Conservation (phyloP, 305 asterid genomes). For the Fraxinus platypoda region DNA sequence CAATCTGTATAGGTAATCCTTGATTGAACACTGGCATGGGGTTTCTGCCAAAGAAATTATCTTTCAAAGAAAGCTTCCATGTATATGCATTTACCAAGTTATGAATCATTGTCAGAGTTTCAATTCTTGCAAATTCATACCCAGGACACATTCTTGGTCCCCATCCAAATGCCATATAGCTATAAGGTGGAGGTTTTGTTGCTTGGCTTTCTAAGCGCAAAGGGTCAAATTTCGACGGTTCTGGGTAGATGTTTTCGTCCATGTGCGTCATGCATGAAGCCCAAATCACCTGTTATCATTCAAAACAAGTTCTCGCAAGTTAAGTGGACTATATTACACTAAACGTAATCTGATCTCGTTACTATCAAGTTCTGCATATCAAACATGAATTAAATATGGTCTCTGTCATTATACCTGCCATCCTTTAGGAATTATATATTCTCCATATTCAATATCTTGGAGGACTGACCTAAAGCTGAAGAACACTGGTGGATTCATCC, state of each 20-base stretch:
- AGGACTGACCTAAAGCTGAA: slow-evolving; percentile 15
- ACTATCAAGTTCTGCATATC: neutral
- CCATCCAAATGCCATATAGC: slow-evolving; percentile 38
- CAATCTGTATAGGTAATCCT: slow-evolving; percentile 24
- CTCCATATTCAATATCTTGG: slow-evolving; percentile 26
- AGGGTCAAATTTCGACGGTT: slow-evolving; percentile 28
- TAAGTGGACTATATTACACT: neutral
- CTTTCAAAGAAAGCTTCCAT: slow-evolving; percentile 25
- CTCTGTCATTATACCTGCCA: slow-evolving; percentile 17
- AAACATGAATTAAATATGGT: neutral
- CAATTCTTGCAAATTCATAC: slow-evolving; percentile 30
- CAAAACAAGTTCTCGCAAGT: neutral
- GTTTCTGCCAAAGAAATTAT: slow-evolving; percentile 23
- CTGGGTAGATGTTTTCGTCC: slow-evolving; percentile 26
- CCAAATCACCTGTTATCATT: slow-evolving; percentile 25
- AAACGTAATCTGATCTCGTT: neutral
- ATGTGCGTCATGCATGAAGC: slow-evolving; percentile 31
- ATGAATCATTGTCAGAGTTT: slow-evolving; percentile 28
- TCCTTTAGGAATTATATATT: slow-evolving; percentile 21
- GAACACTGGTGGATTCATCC: slow-evolving; percentile 23
- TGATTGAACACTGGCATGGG: slow-evolving; percentile 30
- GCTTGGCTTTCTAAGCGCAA: slow-evolving; percentile 23
- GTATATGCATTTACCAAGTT: slow-evolving; percentile 24
- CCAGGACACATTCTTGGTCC: slow-evolving; percentile 40
- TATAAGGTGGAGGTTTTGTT: slow-evolving; percentile 21